These are phyloP conservation scores for Aspergillus thermomutatus DNA, from an alignment of 2,329 filamentous ascomycete genomes.

Conservation along the genomic window DNA sequence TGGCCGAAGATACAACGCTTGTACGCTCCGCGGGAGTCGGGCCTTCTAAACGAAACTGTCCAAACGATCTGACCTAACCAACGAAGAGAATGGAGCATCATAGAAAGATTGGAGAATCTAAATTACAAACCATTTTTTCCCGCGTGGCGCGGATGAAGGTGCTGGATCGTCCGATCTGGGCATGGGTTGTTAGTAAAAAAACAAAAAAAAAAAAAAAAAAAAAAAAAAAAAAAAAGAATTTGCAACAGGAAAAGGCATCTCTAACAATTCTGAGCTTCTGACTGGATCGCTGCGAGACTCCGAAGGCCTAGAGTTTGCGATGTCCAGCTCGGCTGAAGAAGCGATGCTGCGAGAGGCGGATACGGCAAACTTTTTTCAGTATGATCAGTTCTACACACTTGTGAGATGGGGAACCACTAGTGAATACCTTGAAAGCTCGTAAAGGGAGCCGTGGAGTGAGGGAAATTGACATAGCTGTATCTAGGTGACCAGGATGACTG, in stretches of 20 bases:
- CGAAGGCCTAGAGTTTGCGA: not conserved
- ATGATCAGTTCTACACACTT: not conserved
- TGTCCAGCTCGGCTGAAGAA: not conserved
- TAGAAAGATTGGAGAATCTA: not conserved
- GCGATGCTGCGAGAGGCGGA: constrained; percentile 2
- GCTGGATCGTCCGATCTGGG: constrained; percentile 13
- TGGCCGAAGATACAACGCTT: constrained; percentile 82
- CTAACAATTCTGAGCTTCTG: not conserved
- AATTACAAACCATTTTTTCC: constrained; percentile 30
- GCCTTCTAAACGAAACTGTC: constrained; percentile 32
- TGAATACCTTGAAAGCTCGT: constrained; percentile 21
- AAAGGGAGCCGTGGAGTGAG: constrained; percentile 16
- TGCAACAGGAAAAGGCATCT: not conserved
- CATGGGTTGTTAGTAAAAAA: constrained; percentile 1
- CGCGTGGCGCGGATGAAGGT: constrained; percentile 10
- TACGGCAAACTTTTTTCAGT: not conserved
- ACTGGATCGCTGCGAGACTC: not conserved
- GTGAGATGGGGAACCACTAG: too few relatives aligned
- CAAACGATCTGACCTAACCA: constrained; percentile 35
- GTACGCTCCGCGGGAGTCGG: constrained; percentile 73
- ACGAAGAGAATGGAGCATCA: constrained; percentile 7
- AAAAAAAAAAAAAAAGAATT: not conserved
- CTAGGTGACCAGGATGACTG: not conserved
- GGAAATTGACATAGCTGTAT: not conserved
- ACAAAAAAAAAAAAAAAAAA: not conserved